phyloP scores from a whole-genome alignment of 2,329 filamentous ascomycete species.

The Alternaria arbusti region DNA sequence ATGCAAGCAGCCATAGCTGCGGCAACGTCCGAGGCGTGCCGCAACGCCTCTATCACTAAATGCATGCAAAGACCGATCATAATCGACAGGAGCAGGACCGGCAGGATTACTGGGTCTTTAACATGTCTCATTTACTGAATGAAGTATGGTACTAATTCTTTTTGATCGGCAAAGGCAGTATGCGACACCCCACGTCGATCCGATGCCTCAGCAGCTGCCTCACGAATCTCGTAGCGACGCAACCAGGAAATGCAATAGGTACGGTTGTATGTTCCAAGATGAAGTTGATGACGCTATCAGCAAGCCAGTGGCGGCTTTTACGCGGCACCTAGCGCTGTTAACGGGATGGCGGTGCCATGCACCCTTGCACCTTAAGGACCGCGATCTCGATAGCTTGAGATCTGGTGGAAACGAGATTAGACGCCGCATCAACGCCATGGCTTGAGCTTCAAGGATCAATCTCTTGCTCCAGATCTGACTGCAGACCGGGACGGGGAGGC shows the following conservation, averaged over 20 bases:
- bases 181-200: not conserved
- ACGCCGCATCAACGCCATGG: not conserved
- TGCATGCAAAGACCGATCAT: not conserved
- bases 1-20: not conserved
- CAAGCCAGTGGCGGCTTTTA: not conserved
- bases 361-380: not conserved
- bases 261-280: not conserved
- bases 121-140: not conserved
- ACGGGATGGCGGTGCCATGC: not conserved
- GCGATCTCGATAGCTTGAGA: not conserved
- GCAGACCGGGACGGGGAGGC: constrained; percentile 1
- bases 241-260: not conserved
- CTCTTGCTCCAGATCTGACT: not conserved
- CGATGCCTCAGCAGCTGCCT: not conserved
- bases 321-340: not conserved
- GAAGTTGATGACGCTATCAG: not conserved
- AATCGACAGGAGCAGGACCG: not conserved
- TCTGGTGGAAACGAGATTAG: not conserved
- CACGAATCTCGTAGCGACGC: not conserved
- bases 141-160: constrained; percentile 1
- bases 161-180: not conserved
- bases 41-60: not conserved
- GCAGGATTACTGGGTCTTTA: not conserved
- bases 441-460: not conserved
- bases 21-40: not conserved